A percentile compares a stretch with the other conserved stretches of the same genome.
These are phyloP conservation scores for Ceratocystis harringtonii DNA, from an alignment of 2,329 filamentous ascomycete species.

Conservation along the genomic window DNA sequence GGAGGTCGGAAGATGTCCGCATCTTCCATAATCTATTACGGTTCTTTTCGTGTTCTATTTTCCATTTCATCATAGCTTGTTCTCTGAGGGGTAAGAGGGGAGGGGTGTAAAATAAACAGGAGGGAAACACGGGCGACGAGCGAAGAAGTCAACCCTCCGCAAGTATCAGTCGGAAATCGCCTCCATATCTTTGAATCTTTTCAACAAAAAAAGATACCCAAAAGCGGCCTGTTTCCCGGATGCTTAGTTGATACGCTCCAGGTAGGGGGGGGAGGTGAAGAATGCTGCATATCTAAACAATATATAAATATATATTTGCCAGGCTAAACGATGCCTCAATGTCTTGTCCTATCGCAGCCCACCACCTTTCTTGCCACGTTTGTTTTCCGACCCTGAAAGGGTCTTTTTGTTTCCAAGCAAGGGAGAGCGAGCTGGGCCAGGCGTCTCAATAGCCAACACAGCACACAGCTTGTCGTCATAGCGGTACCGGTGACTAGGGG, in stretches of 20 bases:
- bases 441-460: not conserved
- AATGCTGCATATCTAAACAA: not conserved
- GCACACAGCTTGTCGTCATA: not conserved
- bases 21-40: not conserved
- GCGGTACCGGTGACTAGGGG: not conserved
- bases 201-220: conserved; percentile 2
- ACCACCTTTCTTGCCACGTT: not conserved
- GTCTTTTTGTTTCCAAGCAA: not conserved
- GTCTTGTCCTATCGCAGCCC: not conserved
- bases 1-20: not conserved
- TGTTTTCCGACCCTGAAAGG: not conserved
- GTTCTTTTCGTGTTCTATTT: not conserved
- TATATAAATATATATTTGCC: not conserved
- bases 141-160: not conserved
- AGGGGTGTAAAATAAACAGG: not conserved
- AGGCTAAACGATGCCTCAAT: not conserved
- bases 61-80: not conserved
- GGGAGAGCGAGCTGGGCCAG: not conserved
- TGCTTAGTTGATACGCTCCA: not conserved
- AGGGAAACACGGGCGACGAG: not conserved
- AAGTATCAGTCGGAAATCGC: not conserved
- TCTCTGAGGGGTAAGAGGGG: not conserved
- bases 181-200: not conserved
- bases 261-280: not conserved
- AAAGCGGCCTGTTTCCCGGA: not conserved